Base-by-base conservation (phyloP, 306 rosid genomes). In the Sophora flavescens region DNA sequence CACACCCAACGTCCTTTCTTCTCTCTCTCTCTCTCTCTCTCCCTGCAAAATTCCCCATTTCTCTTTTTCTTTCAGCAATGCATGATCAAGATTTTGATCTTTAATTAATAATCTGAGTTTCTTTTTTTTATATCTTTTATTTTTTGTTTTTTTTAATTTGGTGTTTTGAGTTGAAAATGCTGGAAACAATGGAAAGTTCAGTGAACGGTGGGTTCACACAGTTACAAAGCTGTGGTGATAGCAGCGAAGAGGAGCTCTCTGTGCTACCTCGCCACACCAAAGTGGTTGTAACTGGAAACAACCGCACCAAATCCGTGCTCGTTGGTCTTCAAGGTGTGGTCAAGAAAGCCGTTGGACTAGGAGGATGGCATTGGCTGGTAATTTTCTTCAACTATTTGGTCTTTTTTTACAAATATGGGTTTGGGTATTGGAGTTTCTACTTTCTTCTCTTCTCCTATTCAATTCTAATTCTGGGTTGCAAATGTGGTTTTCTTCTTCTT, bases 301-400 rank as follows among this genome's bases (percentile, higher is more conserved):
- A 95, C 87, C 85, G 99, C 13, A 95, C 99, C 44, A 95, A 95
- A 86, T 95, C 99, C 1, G 99, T 95, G 5, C 99, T 95, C 16
- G 97, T 95, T 48, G 99, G 99, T 58, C 96, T 95, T 2, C 97
- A 87, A 69, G 99, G 99, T 1, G 99, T 95, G 8, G 99, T 95
- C 22, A 95, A 95, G 87, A 95, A 95, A 81, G 99, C 99, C 69
- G 99, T 95, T 28, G 99, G 99, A 0, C 75, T 92, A 6, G 98
- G 98, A 45, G 98, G 98, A 0, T 95, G 98, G 98, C 98, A 95
- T 90, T 95, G 98, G 98, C 98, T 95, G 14, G 50, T 95, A n/a
- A 78, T 70, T 87, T 22, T 42, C 18, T 54, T 13, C 14, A 9
- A 50, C 68, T 36, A 26, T 75, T 77, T 72, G 61, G 26, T 50